These are phyloP conservation scores for Gossypium trilobum DNA, from an alignment of 441 rosid genomes.

Conservation along the genomic window DNA sequence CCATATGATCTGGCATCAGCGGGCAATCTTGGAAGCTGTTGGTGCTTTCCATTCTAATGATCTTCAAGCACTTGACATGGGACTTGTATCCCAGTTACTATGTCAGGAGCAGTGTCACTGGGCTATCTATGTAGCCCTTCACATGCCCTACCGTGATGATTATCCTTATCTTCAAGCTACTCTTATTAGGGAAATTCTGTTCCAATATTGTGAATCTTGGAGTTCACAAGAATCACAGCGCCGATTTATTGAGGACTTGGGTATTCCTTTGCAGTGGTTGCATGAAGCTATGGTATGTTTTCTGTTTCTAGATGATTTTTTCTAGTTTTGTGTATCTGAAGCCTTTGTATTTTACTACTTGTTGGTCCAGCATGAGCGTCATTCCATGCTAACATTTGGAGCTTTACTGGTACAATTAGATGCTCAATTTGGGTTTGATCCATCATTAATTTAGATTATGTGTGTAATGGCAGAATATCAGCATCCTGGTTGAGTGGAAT, in stretches of 20 bases:
- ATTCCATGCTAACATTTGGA: background rate
- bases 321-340: background rate
- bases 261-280: slow-evolving; percentile 76
- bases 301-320: slow-evolving; percentile 15
- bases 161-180: slow-evolving; percentile 68
- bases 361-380: background rate
- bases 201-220: slow-evolving; percentile 88
- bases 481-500: background rate
- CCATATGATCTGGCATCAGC: slow-evolving; percentile 98
- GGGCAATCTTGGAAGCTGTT: slow-evolving; percentile 68
- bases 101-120: slow-evolving; percentile 76
- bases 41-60: slow-evolving; percentile 72
- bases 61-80: slow-evolving; percentile 92
- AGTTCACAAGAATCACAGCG: slow-evolving; percentile 65
- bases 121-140: slow-evolving; percentile 91
- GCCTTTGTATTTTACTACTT: slow-evolving; percentile 3
- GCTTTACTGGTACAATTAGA: background rate
- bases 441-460: background rate
- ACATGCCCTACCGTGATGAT: slow-evolving; percentile 61
- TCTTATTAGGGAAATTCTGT: slow-evolving; percentile 77
- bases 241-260: slow-evolving; percentile 64
- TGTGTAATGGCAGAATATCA: background rate
- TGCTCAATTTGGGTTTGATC: background rate
- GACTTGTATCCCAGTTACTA: slow-evolving; percentile 75
- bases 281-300: slow-evolving; percentile 84